Evolutionary conservation across 495 filamentous ascomycete genomes (phyloP).

Genomic region (Penicillium maclennaniae): DNA sequence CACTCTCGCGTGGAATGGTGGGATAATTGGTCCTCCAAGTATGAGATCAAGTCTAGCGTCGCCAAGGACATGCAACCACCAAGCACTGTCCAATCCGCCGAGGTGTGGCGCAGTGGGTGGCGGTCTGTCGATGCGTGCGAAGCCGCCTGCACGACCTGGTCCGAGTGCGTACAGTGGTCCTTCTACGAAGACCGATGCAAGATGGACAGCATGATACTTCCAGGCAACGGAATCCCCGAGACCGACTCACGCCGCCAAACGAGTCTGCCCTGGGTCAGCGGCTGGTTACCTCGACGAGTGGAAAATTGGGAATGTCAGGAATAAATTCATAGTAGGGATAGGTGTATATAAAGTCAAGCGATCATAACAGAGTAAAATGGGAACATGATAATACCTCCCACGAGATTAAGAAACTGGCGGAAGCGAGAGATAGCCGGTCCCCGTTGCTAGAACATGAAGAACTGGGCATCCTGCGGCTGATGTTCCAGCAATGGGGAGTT

Average conservation of each 20-base stretch:
- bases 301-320: conserved; percentile 20
- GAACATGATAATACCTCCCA: no score
- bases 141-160: conserved; percentile 23
- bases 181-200: conserved; percentile 27
- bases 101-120: conserved; percentile 22
- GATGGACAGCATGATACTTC: conserved; percentile 19
- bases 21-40: conserved; percentile 25
- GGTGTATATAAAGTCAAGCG: conserved; percentile 1
- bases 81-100: conserved; percentile 12
- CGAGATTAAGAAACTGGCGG: no score
- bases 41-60: conserved; percentile 25
- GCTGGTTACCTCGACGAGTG: conserved; percentile 21
- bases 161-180: conserved; percentile 27
- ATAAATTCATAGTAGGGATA: neutral
- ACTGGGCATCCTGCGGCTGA: no score
- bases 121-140: conserved; percentile 25
- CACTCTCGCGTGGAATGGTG: conserved; percentile 21
- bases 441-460: no score
- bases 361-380: no score
- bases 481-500: no score
- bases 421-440: no score
- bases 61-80: conserved; percentile 14
- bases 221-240: conserved; percentile 23
- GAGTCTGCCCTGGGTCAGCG: conserved; percentile 23
- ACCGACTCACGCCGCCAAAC: conserved; percentile 22